Conservation (phyloP, 1,284 basidiomycete genomes). For the Fomitiporia mediterranea region DNA sequence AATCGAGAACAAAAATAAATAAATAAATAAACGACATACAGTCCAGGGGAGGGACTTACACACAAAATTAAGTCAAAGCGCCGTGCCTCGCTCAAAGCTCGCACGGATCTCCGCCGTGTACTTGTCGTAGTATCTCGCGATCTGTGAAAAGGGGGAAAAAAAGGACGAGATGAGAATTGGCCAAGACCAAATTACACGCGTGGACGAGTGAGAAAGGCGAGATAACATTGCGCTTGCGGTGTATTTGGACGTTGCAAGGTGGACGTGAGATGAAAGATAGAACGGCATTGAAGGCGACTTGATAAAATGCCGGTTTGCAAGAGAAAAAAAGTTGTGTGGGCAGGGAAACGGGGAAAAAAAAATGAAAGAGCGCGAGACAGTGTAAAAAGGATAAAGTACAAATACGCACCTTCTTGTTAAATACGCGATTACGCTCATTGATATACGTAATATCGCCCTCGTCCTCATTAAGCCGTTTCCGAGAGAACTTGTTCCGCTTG, state of each 20-base stretch:
- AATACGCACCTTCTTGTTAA: slow-evolving; percentile 90
- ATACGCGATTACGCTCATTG: slow-evolving; percentile 97
- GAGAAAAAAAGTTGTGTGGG: neutral
- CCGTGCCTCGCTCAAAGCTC: slow-evolving; percentile 94
- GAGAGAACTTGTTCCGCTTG: slow-evolving; percentile 82
- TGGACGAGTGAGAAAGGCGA: neutral
- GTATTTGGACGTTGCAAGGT: too few relatives aligned
- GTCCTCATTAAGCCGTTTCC: slow-evolving; percentile 85
- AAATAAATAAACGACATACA: too few relatives aligned
- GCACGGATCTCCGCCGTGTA: slow-evolving; percentile 94
- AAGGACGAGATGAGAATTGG: neutral
- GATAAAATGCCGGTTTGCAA: slow-evolving; percentile 2
- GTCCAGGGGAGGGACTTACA: too few relatives aligned
- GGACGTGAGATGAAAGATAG: too few relatives aligned
- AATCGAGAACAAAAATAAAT: too few relatives aligned
- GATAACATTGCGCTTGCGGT: too few relatives aligned
- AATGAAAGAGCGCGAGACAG: too few relatives aligned
- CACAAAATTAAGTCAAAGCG: slow-evolving; percentile 44
- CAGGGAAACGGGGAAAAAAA: neutral
- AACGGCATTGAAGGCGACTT: too few relatives aligned
- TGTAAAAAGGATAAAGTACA: too few relatives aligned
- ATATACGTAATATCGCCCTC: slow-evolving; percentile 98
- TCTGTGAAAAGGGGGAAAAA: slow-evolving; percentile 46
- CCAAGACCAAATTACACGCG: neutral
- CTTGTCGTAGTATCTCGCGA: slow-evolving; percentile 96